phyloP scores from a whole-genome alignment of 352 stramenopile genomes.

The Globisporangium uncinulatum region DNA sequence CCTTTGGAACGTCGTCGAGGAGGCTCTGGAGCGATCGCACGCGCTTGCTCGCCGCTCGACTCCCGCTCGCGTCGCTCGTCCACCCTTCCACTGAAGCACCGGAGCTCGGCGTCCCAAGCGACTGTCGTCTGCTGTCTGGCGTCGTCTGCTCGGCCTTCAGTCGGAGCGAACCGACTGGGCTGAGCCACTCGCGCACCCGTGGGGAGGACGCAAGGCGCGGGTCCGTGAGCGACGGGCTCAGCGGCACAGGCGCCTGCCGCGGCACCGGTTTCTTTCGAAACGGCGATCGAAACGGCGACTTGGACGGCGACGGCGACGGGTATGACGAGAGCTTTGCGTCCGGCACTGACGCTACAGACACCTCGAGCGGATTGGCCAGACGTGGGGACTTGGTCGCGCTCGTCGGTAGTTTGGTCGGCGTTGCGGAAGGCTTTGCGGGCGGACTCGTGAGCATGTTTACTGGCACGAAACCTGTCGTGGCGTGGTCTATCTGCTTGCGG shows the following conservation, averaged over 20 bases:
- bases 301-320: conserved; percentile 44
- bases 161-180: conserved; percentile 40
- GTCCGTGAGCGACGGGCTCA: conserved; percentile 16
- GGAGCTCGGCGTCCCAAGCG: conserved; percentile 8
- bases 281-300: conserved; percentile 69
- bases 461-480: conserved; percentile 54
- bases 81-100: conserved; percentile 10
- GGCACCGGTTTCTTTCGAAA: conserved; percentile 68
- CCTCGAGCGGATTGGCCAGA: conserved; percentile 35
- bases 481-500: conserved; percentile 51
- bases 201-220: conserved; percentile 16
- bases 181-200: conserved; percentile 58
- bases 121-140: conserved; percentile 27
- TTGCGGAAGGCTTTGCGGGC: conserved; percentile 25
- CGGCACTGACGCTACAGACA: conserved; percentile 36
- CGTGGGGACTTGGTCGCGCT: conserved; percentile 43
- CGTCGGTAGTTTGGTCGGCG: conserved; percentile 27
- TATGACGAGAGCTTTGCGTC: conserved; percentile 30
- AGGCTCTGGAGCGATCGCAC: conserved; percentile 73
- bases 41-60: conserved; percentile 50
- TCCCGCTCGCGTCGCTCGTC: conserved; percentile 10
- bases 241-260: conserved; percentile 17
- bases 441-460: conserved; percentile 67
- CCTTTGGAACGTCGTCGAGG: conserved; percentile 56
- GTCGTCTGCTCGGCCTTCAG: conserved; percentile 18